These are phyloP conservation scores for Bryopsis sp. DNA, from an alignment of 139 green algal genomes.

Conservation along the genomic window DNA sequence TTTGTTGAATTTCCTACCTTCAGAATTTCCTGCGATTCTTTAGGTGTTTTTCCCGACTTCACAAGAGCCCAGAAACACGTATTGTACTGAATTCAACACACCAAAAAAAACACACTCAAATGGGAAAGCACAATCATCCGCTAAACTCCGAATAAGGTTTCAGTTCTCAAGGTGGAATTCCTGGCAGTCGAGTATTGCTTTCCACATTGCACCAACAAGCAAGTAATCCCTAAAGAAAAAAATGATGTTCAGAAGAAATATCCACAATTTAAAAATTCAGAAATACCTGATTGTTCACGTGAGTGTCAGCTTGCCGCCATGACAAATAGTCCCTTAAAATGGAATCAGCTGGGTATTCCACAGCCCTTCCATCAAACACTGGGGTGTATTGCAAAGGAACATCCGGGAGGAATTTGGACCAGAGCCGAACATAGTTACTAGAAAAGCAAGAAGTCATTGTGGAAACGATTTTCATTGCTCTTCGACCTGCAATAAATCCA, in stretches of 20 bases:
- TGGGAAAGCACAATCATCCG: neutral
- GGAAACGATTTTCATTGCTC: slow-evolving; percentile 76
- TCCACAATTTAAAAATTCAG: too few species aligned
- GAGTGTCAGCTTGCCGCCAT: slow-evolving; percentile 88
- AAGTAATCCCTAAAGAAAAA: too few species aligned
- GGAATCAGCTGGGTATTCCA: slow-evolving; percentile 68
- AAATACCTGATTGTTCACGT: slow-evolving; percentile 86
- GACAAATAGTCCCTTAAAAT: slow-evolving; percentile 79
- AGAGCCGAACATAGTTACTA: slow-evolving; percentile 69
- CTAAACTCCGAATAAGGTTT: too few species aligned
- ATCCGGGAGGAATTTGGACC: slow-evolving; percentile 41
- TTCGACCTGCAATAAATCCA: slow-evolving; percentile 44
- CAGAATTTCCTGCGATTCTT: slow-evolving; percentile 52
- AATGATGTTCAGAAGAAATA: neutral
- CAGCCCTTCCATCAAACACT: slow-evolving; percentile 80
- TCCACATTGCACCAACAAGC: too few species aligned
- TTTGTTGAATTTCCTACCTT: slow-evolving; percentile 34
- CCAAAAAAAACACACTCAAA: neutral
- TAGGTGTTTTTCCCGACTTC: slow-evolving; percentile 37
- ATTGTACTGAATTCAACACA: slow-evolving; percentile 73
- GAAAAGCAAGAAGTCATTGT: slow-evolving; percentile 78
- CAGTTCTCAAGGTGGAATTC: too few species aligned
- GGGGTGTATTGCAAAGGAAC: slow-evolving; percentile 51
- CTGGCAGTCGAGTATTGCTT: too few species aligned
- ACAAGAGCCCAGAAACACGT: slow-evolving; percentile 90